Evolutionary conservation across 108 stramenopile genomes (phyloP).

Genomic region (Cyclotella cryptica): DNA sequence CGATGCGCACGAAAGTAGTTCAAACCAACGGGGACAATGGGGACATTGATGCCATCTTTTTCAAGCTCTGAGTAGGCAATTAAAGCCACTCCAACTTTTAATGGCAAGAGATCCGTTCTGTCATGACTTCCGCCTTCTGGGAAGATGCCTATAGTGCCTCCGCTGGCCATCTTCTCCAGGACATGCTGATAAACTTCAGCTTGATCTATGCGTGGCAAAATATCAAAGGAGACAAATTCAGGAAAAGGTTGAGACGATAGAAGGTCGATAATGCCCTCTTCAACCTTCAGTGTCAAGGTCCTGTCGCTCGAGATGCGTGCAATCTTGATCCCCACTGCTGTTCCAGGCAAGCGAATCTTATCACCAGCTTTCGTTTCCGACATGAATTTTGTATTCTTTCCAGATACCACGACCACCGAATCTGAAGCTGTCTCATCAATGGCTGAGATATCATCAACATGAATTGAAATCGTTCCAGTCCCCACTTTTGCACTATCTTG

Average conservation of each 20-base stretch:
- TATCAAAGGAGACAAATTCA: slow-evolving; percentile 73
- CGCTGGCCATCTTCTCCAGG: slow-evolving; percentile 75
- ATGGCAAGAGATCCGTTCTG: slow-evolving; percentile 95
- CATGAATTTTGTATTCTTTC: slow-evolving; percentile 66
- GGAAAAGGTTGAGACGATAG: slow-evolving; percentile 45
- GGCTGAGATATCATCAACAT: slow-evolving; percentile 4
- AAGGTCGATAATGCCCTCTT: slow-evolving; percentile 38
- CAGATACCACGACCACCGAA: slow-evolving; percentile 53
- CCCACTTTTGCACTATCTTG: slow-evolving; percentile 85
- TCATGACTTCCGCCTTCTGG: slow-evolving; percentile 99
- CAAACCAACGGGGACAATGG: slow-evolving; percentile 97
- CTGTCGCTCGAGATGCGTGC: slow-evolving; percentile 66
- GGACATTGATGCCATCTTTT: slow-evolving; percentile 89
- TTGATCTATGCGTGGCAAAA: slow-evolving; percentile 87
- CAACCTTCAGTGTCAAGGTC: slow-evolving; percentile 51
- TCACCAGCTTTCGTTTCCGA: slow-evolving; percentile 68
- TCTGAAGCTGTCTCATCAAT: slow-evolving; percentile 12
- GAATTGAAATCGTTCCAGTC: slow-evolving; percentile 56
- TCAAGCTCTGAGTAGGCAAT: slow-evolving; percentile 95
- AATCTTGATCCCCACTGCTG: slow-evolving; percentile 70
- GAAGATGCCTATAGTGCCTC: slow-evolving; percentile 93
- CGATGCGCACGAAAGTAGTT: slow-evolving; percentile 97
- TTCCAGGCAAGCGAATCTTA: slow-evolving; percentile 74
- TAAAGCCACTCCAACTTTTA: slow-evolving; percentile 97
- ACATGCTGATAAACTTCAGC: slow-evolving; percentile 87